Evolutionary conservation across 768 basidiomycete genomes (phyloP).

Genomic region (Collybia sp.): DNA sequence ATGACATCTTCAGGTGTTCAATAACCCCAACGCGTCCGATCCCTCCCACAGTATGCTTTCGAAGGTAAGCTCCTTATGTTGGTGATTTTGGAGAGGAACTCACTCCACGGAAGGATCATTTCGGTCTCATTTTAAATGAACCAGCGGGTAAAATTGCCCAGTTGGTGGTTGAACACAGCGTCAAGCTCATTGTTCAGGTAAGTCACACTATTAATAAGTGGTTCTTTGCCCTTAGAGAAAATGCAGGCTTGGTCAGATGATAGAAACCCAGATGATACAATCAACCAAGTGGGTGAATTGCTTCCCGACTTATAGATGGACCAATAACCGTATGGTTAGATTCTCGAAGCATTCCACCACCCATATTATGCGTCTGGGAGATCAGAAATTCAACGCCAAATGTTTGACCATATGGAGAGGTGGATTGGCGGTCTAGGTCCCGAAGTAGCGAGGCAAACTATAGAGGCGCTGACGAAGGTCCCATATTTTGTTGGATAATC

Average conservation of each 20-base stretch:
- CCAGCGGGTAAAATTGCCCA: conserved; percentile 72
- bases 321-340: conserved; percentile 20
- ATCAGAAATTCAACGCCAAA: conserved; percentile 52
- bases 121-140: conserved; percentile 67
- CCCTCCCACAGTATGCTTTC: conserved; percentile 72
- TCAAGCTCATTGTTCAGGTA: conserved; percentile 53
- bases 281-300: conserved; percentile 33
- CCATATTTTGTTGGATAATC: conserved; percentile 2
- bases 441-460: conserved; percentile 37
- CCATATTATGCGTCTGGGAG: conserved; percentile 56
- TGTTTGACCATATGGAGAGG: conserved; percentile 51
- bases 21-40: conserved; percentile 60
- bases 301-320: not conserved
- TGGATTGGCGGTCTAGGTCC: conserved; percentile 47
- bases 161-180: conserved; percentile 57
- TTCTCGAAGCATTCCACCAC: conserved; percentile 66
- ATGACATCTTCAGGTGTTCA: conserved; percentile 43
- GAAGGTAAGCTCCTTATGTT: conserved; percentile 35
- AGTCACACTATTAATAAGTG: conserved; percentile 3
- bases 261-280: conserved; percentile 36
- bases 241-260: conserved; percentile 50
- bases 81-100: not conserved
- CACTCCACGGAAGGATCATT: conserved; percentile 50
- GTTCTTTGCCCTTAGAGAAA: too few relatives aligned
- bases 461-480: conserved; percentile 52